Base-by-base conservation (phyloP, 495 filamentous ascomycete species). In the Xylaria scruposa region DNA sequence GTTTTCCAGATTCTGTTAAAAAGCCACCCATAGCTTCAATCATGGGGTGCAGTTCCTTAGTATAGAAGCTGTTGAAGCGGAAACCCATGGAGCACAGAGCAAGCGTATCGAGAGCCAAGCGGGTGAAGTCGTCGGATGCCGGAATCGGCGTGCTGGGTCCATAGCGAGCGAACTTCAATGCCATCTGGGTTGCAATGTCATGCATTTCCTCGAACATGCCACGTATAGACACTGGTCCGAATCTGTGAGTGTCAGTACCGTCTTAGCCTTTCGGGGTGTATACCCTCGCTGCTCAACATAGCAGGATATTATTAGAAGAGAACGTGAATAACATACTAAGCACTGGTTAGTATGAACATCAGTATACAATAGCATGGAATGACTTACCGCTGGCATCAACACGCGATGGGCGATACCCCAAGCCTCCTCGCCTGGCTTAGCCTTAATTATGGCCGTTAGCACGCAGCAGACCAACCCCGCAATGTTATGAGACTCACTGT, bases 161-260 rank as follows among this genome's bases (percentile, higher is more conserved):
- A 70, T 88, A 84, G 36, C 92, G 87, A 19, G 90, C 91, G 90
- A 91, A 94, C 80, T 94, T 94, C 73, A 93, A 84, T 12, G 87
- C 85, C n/a, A 94, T 81, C 71, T 95, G 92, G 0, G 81, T 81
- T 0, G 90, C 85, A 60, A 94, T 88, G 75, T 94, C 92, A 70
- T 91, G 89, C 92, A 94, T 94, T 68, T 91, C 90, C 69, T 86
- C 82, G 73, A 91, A 93, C 92, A 94, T 94, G 62, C 78, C 82
- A 72, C 87, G 86, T 74, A 96, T 91, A 10, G 87, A 83, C 40
- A 92, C 73, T 3, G 93, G 92, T 0, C 92, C 92, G 78, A 96
- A 93, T 4, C 77, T 79, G 26, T 64, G 42, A 58, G 61, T 73
- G 56, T 79, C 4, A 79, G 74, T 46, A 71, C 19, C n/a, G 26